Evolutionary conservation across 768 basidiomycete species (phyloP), one percentile per base, ranked within the genome.

Genomic region (Roridomyces roridus): DNA sequence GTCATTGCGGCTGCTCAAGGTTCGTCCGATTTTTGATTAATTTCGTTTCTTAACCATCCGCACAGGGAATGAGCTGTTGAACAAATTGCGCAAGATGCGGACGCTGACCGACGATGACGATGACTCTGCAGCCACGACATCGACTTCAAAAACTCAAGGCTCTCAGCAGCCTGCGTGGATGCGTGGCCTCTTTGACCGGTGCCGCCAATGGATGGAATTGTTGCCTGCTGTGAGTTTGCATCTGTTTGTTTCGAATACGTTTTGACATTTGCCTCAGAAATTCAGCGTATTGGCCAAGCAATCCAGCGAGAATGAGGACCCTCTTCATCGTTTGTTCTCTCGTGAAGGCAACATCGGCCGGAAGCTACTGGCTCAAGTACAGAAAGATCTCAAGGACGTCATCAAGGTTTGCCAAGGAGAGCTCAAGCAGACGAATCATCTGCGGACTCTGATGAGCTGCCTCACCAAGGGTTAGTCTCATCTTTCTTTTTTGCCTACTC

Each of bases 161-260:
- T 82, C 87, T 2, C 86, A 90, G 51, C 91, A 92, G 67, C 96
- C 96, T 20, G 91, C 89, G 2, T 99, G 96, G 96, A 98, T 98
- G 96, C 85, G 91, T 28, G 80, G 83, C 18, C 77, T 98, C 36
- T 79, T 88, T 46, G 88, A 91, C 50, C 87, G 92, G 36, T 92
- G 94, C 68, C 80, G 84, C 36, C 91, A 92, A 68, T 96, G 95
- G 94, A 80, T 95, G 46, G 75, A 74, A 4, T 80, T 84, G 47
- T 71, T 98, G 5, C 96, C 96, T 34, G 72, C 80, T 39, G 95
- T 94, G 66, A 66, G 86, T 69, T 35, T 46, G 24, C 46, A 18
- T 51, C 7, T 28, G 49, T 6, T 26, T 47, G 23, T 47, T 20
- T 41, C 5, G 29, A 57, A 40, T 31, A 28, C 11, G 26, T 8